Base-by-base conservation (phyloP, 1,139 yeast species). In the Yamadazyma sp. region DNA sequence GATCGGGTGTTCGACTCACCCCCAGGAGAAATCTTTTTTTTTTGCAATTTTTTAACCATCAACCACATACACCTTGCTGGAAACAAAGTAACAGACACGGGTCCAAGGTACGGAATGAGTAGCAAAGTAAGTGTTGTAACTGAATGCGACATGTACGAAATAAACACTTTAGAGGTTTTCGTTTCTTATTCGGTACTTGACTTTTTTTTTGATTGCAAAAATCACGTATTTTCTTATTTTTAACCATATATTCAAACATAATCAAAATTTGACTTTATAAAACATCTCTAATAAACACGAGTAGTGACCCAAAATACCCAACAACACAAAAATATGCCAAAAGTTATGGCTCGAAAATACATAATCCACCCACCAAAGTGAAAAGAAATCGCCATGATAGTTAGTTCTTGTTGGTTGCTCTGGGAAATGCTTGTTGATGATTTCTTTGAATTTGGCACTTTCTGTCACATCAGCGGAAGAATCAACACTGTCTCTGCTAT, bases 311-410 rank as follows among this genome's bases (percentile, higher is more conserved):
- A 87, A 64, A 17, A 89, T 80, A 2, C 98, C 98, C 28, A 86
- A 74, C 28, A 92, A 77, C 31, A 92, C 98, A 57, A 87, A 87
- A 14, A 88, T 61, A 62, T 92, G 98, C 98, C 98, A 92, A 26
- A 92, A 67, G 55, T 88, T 89, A 62, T 92, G 98, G 37, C 96
- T 87, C 27, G 81, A 75, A 44, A 82, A 71, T 22, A 75, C 61
- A 58, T 84, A 85, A 53, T 85, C 94, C 8, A 83, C 83, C 92
- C 96, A 89, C 94, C 84, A 92, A 55, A 81, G 72, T 23, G 87
- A 84, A 53, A 69, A 65, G 61, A 81, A 81, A 49, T 65, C 79
- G 26, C 61, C 57, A 31, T 61, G 60, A 47, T 69, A 65, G 6
- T 72, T 69, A 1, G 82, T 72, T 17, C 51, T 47, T 0, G 55